Evolutionary conservation across 1,139 yeast genomes (phyloP).

Genomic region (Wickerhamomyces sp.): DNA sequence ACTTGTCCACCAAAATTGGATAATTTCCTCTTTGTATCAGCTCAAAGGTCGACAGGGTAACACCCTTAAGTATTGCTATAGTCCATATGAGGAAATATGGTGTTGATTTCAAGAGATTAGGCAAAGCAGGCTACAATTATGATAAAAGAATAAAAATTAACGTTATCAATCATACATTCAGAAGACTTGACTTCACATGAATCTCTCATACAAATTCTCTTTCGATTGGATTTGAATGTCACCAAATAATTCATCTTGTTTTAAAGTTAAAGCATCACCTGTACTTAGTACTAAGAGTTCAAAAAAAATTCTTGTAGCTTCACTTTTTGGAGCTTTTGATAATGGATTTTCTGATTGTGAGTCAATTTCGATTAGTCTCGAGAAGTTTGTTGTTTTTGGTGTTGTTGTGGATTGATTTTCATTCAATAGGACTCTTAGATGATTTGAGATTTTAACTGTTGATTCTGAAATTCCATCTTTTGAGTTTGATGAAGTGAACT

Average conservation of each 20-base stretch:
- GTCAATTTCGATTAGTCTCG: conserved; percentile 39
- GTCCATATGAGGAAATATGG: too few species aligned
- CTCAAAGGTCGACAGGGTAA: too few species aligned
- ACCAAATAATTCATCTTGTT: conserved; percentile 59
- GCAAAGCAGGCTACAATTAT: too few species aligned
- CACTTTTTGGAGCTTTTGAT: conserved; percentile 39
- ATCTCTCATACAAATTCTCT: conserved; percentile 41
- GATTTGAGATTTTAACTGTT: conserved; percentile 52
- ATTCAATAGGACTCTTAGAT: conserved; percentile 37
- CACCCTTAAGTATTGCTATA: too few species aligned
- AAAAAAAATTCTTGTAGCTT: conserved; percentile 75
- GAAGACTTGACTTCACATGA: too few species aligned
- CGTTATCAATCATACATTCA: too few species aligned
- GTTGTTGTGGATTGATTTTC: too few species aligned
- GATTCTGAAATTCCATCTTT: conserved; percentile 35
- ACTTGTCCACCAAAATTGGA: too few species aligned
- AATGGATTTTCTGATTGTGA: conserved; percentile 23
- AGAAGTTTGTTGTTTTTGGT: conserved; percentile 34
- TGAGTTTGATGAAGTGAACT: conserved; percentile 8
- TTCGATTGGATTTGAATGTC: conserved; percentile 52
- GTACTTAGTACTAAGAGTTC: conserved; percentile 82
- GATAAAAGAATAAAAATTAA: too few species aligned
- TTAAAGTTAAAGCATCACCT: conserved; percentile 58
- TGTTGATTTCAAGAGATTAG: too few species aligned
- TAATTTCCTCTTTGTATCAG: too few species aligned